Evolutionary conservation across 345 rosid genomes (phyloP), one percentile per base, ranked within the genome.

Genomic region (Jatropha curcas): DNA sequence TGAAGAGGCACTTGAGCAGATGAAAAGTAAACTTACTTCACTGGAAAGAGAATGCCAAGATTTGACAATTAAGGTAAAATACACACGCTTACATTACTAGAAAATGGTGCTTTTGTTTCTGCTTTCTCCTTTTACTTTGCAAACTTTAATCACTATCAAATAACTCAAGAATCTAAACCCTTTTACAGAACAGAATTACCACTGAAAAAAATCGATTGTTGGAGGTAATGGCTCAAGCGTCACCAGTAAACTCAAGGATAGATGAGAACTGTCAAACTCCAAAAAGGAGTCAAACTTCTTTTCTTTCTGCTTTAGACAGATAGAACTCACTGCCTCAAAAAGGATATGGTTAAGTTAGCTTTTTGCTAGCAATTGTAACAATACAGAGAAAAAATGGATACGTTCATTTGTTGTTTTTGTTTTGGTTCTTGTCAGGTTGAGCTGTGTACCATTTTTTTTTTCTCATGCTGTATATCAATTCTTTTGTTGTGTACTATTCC

Each of bases 1-100:
- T 46, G 94, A 92, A 85, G 96, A 88, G 66, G 96, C 92, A 22
- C 92, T 94, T 24, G 89, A 82, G 67, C 90, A 84, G 53, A 87
- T 94, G 34, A 85, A 80, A 79, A 77, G 65, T 71, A 92, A 80
- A 84, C 56, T 92, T 61, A 68, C 64, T 75, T 88, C 82, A 31
- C 80, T 85, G 72, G 97, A 88, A 78, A 82, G 89, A 74, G 97
- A 91, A 81, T 19, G 92, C 79, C 81, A 86, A 59, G 84, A 88
- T 71, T 75, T 90, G 77, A 84, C 82, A 53, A 72, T 75, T 11
- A 88, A 88, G 90, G 97, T 90, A 77, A 65, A 45, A 61, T 3
- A 13, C 14, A 19, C 25, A 37, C 13, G 5, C 17, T 35, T 4
- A 35, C 6, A 62, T 37, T 2, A 56, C 22, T 14, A 13, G 6